Conservation (phyloP, 768 basidiomycete genomes). For the Sporobolomyces roseus region DNA sequence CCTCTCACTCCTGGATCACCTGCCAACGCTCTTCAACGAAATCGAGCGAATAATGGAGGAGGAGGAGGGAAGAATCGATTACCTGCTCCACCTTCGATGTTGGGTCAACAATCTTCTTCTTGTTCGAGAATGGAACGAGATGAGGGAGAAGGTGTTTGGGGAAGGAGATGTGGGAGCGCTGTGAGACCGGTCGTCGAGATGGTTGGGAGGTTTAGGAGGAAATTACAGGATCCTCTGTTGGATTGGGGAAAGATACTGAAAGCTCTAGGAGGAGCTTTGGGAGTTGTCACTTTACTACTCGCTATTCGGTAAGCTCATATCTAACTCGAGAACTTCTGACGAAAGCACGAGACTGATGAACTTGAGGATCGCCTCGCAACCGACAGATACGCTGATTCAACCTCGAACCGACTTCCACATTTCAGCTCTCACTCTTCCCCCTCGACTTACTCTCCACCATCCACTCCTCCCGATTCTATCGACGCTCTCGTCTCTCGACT, state of each 20-base stretch:
- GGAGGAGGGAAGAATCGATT: conserved; percentile 13
- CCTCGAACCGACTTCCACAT: conserved; percentile 2
- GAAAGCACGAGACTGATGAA: neutral
- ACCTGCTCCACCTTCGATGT: conserved; percentile 26
- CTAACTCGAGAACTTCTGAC: neutral
- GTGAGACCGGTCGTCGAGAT: conserved; percentile 13
- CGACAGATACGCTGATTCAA: conserved; percentile 12
- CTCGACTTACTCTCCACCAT: conserved; percentile 11
- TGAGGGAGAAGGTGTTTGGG: conserved; percentile 1
- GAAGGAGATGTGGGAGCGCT: conserved; percentile 10
- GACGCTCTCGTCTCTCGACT: conserved; percentile 32
- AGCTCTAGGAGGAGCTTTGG: conserved; percentile 1
- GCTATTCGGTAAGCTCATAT: conserved; percentile 7
- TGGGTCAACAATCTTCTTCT: conserved; percentile 11
- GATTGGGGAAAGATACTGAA: conserved; percentile 31
- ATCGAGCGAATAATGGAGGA: neutral
- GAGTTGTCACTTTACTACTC: neutral
- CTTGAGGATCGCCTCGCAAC: neutral
- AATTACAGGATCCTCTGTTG: conserved; percentile 29
- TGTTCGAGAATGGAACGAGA: conserved; percentile 3
- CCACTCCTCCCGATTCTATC: conserved; percentile 28
- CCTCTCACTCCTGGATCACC: conserved; percentile 18
- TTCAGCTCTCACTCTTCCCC: neutral
- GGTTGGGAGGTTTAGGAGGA: neutral
- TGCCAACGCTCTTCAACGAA: too few species aligned